A percentile compares a stretch with the other conserved stretches of the same genome.
These are phyloP conservation scores for Colletotrichum tofieldiae DNA, from an alignment of 2,329 filamentous ascomycete species.

Conservation along the genomic window DNA sequence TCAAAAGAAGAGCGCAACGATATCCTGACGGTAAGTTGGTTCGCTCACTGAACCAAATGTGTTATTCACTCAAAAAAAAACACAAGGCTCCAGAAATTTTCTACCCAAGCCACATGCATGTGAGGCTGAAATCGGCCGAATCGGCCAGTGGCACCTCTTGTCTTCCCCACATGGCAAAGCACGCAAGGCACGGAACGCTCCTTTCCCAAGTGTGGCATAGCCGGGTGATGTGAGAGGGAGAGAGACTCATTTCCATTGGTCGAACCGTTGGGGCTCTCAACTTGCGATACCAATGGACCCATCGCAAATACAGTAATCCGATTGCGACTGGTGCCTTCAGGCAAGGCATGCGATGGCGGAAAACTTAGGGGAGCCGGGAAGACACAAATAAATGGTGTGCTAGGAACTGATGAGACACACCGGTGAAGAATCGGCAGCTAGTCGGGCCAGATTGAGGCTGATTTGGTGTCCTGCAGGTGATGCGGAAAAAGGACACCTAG, in stretches of 20 bases:
- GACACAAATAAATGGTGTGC: background rate
- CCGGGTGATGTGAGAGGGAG: background rate
- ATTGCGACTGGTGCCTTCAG: background rate
- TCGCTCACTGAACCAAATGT: constrained; percentile 6
- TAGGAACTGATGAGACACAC: constrained; percentile 28
- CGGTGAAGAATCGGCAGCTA: constrained; percentile 36
- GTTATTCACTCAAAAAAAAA: constrained; percentile 19
- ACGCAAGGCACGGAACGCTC: constrained; percentile 32
- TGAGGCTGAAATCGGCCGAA: constrained; percentile 33
- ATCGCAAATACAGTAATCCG: background rate
- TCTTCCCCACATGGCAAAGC: constrained; percentile 40
- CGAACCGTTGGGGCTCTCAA: background rate
- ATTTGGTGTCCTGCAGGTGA: constrained; percentile 25
- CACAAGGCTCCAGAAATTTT: constrained; percentile 29
- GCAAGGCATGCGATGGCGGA: background rate
- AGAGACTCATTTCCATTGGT: constrained; percentile 9
- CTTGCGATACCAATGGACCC: background rate
- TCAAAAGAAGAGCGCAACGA: background rate
- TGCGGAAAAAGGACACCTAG: constrained; percentile 37
- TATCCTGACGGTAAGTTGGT: background rate
- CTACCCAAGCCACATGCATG: constrained; percentile 27
- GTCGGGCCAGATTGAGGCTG: constrained; percentile 21
- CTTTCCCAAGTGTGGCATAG: background rate
- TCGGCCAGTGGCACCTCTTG: constrained; percentile 27
- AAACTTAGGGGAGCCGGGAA: background rate